Evolutionary conservation across 345 rosid species (phyloP), one percentile per base, ranked within the genome.

Genomic region (Reutealis trisperma): DNA sequence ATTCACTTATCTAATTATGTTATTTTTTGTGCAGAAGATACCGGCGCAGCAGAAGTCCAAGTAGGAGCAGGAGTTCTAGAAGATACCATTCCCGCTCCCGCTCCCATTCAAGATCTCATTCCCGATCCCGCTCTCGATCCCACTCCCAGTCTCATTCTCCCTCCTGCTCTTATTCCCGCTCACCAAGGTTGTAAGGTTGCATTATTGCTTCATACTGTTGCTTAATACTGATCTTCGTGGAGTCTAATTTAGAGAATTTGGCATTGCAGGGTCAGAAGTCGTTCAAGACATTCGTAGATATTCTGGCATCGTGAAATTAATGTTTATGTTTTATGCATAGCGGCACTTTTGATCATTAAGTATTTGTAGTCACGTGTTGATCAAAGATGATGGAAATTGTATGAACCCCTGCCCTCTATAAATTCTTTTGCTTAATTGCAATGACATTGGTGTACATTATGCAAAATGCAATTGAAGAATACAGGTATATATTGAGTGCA

Each of bases 241-340:
- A 47, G 45, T 52, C 86, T 81, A 73, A 79, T 78, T 21, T 37
- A 10, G n/a, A 45, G 62, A 21, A 18, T 4, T 55, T 57, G 52
- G 63, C 32, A n/a, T 72, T 70, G 79, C 88, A 93, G 98, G 89
- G 86, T 85, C 71, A 86, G 91, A 79, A 89, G 94, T 87, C 82
- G 87, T 30, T 85, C 95, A 55, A 94, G 89, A 85, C 84, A 90
- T 78, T 91, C 86, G 79, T 70, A n/a, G 67, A 65, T 74, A 24
- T n/a, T 18, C 37, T 60, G 25, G 44, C 27, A 32, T 49, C 25
- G 2, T 2, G 24, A 61, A 47, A 22, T n/a, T 51, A 21, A 15
- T 76, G 25, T 45, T 22, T 12, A 63, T 63, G 67, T 47, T 15
- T 22, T 8, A n/a, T 1, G 27, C 64, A 15, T 47, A 18, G 25